Conservation (phyloP, 202 grass and related monocot species). For the Zizania palustris region DNA sequence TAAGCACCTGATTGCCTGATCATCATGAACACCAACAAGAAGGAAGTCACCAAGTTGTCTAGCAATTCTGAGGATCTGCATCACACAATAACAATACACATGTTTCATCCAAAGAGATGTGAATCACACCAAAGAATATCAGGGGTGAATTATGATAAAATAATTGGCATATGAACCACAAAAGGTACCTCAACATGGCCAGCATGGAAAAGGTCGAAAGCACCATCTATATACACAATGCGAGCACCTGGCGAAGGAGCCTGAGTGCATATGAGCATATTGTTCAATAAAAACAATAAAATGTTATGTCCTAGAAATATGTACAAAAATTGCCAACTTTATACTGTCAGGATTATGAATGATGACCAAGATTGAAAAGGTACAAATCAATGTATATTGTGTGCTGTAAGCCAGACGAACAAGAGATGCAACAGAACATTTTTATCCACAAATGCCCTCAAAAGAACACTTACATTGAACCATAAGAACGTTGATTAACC, state of each 20-base stretch:
- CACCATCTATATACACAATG: constrained; percentile 84
- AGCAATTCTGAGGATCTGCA: constrained; percentile 84
- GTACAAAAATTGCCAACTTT: neutral
- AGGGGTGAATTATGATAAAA: neutral
- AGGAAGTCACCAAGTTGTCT: constrained; percentile 88
- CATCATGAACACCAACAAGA: constrained; percentile 86
- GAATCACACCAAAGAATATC: constrained; percentile 10
- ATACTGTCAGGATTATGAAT: neutral
- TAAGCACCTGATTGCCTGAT: constrained; percentile 71
- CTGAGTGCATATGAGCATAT: constrained; percentile 59
- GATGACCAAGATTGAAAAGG: constrained; percentile 30
- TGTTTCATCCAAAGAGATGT: constrained; percentile 26
- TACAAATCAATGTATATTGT: neutral
- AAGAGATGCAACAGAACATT: neutral
- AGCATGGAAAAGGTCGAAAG: constrained; percentile 93
- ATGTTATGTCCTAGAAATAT: constrained; percentile 18
- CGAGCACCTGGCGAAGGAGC: constrained; percentile 79
- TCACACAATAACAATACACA: constrained; percentile 38
- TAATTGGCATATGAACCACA: constrained; percentile 41
- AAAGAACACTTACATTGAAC: constrained; percentile 12
- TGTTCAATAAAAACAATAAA: constrained; percentile 50
- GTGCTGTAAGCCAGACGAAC: neutral
- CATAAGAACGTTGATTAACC: neutral
- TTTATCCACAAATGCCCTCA: constrained; percentile 11
- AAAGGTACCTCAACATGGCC: constrained; percentile 81